Base-by-base conservation (phyloP, 345 rosid genomes). In the Tarenaya hassleriana region DNA sequence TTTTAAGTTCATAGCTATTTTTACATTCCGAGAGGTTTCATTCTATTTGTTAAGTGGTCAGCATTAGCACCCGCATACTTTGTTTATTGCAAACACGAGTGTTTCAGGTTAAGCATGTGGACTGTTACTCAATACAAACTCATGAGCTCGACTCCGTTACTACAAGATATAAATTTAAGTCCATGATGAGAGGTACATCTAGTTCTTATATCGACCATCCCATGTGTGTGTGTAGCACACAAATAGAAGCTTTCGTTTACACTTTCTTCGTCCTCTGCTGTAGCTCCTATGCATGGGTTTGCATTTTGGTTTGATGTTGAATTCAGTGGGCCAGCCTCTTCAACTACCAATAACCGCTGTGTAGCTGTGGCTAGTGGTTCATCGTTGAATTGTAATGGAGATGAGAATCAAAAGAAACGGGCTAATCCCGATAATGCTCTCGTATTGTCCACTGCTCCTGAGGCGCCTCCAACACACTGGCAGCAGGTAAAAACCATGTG, bases 291-390 rank as follows among this genome's bases (percentile, higher is more conserved):
- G 75, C 97, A 92, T 70, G 98, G 97, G 50, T 92, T 88, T 80
- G 98, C 87, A 3, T 92, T 92, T 75, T 92, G 98, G 98, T 92
- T 92, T 62, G 97, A 92, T 56, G 94, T 92, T 67, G 95, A 85
- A 69, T 92, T 92, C 67, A 56, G 63, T 32, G 75, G 70, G 54
- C 83, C 76, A 19, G 64, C 81, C 43, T 52, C 69, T 38, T 75
- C 73, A 43, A 60, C 80, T 61, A 39, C 66, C 56, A 72, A 73
- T 64, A 56, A 62, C 52, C 65, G 63, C 18, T 40, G 15, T 47
- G 40, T 50, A 34, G 34, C 64, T 47, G 47, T 68, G 41, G 51
- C 70, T 33, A 37, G 50, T 47, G 78, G 61, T 63, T 75, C 77
- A 32, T 77, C 71, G 12, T 41, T 41, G 43, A 62, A 63, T 68